phyloP scores from a whole-genome alignment of 2,329 filamentous ascomycete genomes.

The Aureobasidium sp. region DNA sequence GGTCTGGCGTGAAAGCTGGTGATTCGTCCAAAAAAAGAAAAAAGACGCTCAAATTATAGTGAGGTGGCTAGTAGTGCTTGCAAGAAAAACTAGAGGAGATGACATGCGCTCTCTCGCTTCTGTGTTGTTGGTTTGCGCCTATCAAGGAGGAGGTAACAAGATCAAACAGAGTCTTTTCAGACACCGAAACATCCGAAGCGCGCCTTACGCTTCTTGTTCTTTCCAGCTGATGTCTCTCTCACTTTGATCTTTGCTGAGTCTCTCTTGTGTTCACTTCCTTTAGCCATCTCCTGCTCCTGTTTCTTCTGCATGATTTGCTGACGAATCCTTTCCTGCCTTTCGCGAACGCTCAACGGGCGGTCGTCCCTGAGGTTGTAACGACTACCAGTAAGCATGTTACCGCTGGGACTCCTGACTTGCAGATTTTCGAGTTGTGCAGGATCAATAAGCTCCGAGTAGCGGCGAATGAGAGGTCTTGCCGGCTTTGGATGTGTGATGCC shows the following conservation, averaged over 20 bases:
- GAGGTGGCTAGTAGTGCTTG: not conserved
- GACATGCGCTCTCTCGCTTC: not conserved
- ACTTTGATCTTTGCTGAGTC: not conserved
- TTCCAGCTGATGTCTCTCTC: not conserved
- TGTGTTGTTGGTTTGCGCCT: not conserved
- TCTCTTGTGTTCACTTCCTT: not conserved
- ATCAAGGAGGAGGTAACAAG: not conserved
- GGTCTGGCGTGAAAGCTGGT: not conserved
- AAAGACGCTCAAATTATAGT: not conserved
- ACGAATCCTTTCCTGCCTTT: constrained; percentile 30
- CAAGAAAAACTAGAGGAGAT: not conserved
- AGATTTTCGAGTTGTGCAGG: constrained; percentile 21
- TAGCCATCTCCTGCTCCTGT: not conserved
- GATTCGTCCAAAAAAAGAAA: not conserved
- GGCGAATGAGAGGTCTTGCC: constrained; percentile 19
- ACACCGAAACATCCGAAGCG: constrained; percentile 6
- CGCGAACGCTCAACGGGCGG: constrained; percentile 29
- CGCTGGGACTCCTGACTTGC: constrained; percentile 27
- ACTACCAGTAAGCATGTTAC: constrained; percentile 23
- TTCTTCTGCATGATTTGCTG: not conserved
- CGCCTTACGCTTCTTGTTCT: not conserved
- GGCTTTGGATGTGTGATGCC: constrained; percentile 21
- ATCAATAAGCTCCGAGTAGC: constrained; percentile 25
- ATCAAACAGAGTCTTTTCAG: not conserved
- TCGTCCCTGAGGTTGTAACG: constrained; percentile 23